Evolutionary conservation across 2,329 filamentous ascomycete species (phyloP).

Genomic region (Hymenoscyphus salicellus): DNA sequence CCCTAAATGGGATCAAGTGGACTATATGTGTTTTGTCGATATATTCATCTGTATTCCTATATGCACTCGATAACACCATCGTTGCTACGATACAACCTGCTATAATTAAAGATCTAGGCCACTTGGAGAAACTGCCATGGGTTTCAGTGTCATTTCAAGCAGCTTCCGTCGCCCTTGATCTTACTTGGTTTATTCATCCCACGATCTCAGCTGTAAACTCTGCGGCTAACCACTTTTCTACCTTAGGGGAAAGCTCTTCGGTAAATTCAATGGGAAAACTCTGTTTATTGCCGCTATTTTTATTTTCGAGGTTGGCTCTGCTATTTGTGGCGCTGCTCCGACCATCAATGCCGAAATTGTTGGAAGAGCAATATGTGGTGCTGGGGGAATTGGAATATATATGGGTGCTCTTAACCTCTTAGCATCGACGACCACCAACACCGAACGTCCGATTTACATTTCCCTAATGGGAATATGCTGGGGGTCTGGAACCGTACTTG

Average conservation of each 20-base stretch:
- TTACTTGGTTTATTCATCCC: slow-evolving; percentile 20
- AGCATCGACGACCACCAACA: slow-evolving; percentile 37
- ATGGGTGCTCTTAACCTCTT: slow-evolving; percentile 46
- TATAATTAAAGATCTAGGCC: slow-evolving; percentile 23
- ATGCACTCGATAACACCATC: no score
- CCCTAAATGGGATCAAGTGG: no score
- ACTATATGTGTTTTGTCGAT: no score
- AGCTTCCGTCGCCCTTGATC: slow-evolving; percentile 35
- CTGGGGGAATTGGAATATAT: slow-evolving; percentile 47
- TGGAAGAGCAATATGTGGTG: slow-evolving; percentile 30
- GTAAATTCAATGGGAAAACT: slow-evolving; percentile 36
- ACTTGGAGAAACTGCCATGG: slow-evolving; percentile 31
- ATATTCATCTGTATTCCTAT: no score
- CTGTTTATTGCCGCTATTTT: slow-evolving; percentile 33
- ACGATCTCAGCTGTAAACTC: neutral
- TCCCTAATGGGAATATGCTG: slow-evolving; percentile 38
- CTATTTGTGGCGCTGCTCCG: slow-evolving; percentile 37
- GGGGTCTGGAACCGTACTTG: slow-evolving; percentile 46
- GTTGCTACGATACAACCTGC: no score
- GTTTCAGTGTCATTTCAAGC: slow-evolving; percentile 29
- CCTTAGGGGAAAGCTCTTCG: slow-evolving; percentile 33
- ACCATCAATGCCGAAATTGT: slow-evolving; percentile 46
- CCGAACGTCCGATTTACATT: slow-evolving; percentile 38
- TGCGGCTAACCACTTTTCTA: neutral
- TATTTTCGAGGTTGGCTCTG: slow-evolving; percentile 35